Evolutionary conservation across 768 basidiomycete genomes (phyloP).

Genomic region (Punctularia strigosozonata): DNA sequence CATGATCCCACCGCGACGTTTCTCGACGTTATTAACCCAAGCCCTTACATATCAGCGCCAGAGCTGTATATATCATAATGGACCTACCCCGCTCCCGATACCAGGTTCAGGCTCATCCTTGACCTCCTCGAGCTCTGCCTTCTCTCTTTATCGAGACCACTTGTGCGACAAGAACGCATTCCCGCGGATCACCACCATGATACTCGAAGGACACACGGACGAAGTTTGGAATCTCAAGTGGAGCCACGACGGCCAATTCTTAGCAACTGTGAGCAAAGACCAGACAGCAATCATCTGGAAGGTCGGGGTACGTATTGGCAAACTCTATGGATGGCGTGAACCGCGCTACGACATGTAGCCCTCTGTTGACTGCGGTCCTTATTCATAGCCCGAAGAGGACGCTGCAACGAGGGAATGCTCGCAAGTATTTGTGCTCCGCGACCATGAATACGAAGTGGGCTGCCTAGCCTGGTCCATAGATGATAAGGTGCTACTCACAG

Average conservation of each 20-base stretch:
- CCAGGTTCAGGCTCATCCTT: background rate
- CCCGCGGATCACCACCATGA: conserved; percentile 75
- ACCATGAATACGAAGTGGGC: conserved; percentile 71
- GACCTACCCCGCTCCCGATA: conserved; percentile 20
- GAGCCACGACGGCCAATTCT: conserved; percentile 77
- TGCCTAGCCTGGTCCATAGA: conserved; percentile 91
- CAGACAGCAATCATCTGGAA: conserved; percentile 84
- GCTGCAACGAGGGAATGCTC: conserved; percentile 47
- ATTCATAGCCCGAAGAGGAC: conserved; percentile 32
- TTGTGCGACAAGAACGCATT: conserved; percentile 69
- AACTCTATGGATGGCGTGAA: too few species aligned
- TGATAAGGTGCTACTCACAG: conserved; percentile 72
- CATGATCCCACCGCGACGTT: conserved; percentile 88
- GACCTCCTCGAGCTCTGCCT: conserved; percentile 39
- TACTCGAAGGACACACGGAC: conserved; percentile 77
- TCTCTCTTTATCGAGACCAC: conserved; percentile 85
- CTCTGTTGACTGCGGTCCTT: background rate
- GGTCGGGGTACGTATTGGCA: conserved; percentile 60
- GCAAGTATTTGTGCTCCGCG: conserved; percentile 47
- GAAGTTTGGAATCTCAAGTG: conserved; percentile 96
- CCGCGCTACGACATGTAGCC: conserved; percentile 9
- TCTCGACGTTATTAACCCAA: conserved; percentile 77
- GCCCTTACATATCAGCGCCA: conserved; percentile 71
- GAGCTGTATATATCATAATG: conserved; percentile 81
- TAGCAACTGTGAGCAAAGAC: conserved; percentile 87